Conservation (phyloP, 345 rosid species). For the Anacardium occidentale region DNA sequence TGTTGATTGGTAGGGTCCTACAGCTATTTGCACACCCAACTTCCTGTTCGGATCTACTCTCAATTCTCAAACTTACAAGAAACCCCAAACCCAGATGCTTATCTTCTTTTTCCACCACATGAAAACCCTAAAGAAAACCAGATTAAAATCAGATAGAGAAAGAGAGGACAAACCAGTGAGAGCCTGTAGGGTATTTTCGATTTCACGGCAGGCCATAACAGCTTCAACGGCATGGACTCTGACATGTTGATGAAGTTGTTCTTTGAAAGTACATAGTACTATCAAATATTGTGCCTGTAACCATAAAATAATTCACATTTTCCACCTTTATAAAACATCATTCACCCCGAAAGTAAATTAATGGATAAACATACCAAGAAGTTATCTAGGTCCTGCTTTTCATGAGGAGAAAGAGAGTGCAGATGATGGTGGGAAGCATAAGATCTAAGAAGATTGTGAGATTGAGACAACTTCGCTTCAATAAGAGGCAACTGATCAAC, state of each 20-base stretch:
- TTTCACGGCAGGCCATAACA: slow-evolving; percentile 98
- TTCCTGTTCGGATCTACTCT: background rate
- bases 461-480: slow-evolving; percentile 85
- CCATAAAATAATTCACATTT: no score
- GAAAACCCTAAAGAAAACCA: no score
- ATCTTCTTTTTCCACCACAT: slow-evolving; percentile 16
- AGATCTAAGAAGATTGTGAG: slow-evolving; percentile 82
- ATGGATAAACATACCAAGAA: slow-evolving; percentile 62
- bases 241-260: slow-evolving; percentile 97
- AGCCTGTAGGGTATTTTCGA: slow-evolving; percentile 84
- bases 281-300: slow-evolving; percentile 85
- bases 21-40: slow-evolving; percentile 25
- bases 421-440: slow-evolving; percentile 59
- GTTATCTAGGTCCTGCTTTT: slow-evolving; percentile 88
- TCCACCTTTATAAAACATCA: background rate
- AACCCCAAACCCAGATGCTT: slow-evolving; percentile 16
- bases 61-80: slow-evolving; percentile 3
- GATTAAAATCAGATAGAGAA: slow-evolving; percentile 12
- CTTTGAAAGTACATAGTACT: slow-evolving; percentile 90
- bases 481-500: slow-evolving; percentile 93
- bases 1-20: slow-evolving; percentile 32
- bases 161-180: slow-evolving; percentile 57
- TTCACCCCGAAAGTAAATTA: background rate
- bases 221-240: slow-evolving; percentile 98
- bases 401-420: slow-evolving; percentile 56